phyloP scores from a whole-genome alignment of 2,329 filamentous ascomycete genomes.

The Xylaria sp. region DNA sequence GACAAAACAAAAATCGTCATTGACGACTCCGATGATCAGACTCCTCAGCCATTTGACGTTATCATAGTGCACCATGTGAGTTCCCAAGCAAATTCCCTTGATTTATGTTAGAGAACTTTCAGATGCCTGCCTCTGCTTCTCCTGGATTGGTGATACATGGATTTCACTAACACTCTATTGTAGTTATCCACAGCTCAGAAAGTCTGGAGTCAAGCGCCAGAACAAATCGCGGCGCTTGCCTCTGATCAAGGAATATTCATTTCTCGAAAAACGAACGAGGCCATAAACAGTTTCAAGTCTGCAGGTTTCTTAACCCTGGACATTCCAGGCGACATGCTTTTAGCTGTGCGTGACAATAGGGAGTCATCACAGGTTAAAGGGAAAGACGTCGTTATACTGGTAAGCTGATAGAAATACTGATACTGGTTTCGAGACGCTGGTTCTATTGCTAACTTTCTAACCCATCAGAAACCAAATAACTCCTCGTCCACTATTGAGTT shows the following conservation, averaged over 20 bases:
- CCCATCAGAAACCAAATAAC: constrained; percentile 1
- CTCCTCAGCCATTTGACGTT: constrained; percentile 7
- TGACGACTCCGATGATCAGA: constrained; percentile 6
- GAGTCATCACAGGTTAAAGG: not conserved
- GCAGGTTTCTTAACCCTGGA: constrained; percentile 1
- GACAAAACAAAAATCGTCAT: constrained; percentile 4
- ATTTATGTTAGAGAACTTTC: not conserved
- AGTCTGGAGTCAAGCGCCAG: constrained; percentile 8
- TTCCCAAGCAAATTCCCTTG: not conserved
- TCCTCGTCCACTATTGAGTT: not conserved
- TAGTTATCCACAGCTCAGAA: constrained; percentile 9
- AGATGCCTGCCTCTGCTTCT: not conserved
- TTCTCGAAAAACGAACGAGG: constrained; percentile 4
- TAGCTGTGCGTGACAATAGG: not conserved
- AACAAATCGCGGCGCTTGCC: constrained; percentile 2
- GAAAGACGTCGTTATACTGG: constrained; percentile 10
- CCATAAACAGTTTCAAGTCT: not conserved
- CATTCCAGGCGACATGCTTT: constrained; percentile 4
- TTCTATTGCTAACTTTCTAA: not conserved
- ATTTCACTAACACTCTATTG: not conserved
- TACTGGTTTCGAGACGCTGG: not conserved
- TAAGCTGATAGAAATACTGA: not conserved
- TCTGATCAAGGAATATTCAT: constrained; percentile 14
- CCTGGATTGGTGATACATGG: no score
- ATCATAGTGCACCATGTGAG: constrained; percentile 10